Conservation (phyloP, 345 rosid species). For the Aquilaria sinensis region DNA sequence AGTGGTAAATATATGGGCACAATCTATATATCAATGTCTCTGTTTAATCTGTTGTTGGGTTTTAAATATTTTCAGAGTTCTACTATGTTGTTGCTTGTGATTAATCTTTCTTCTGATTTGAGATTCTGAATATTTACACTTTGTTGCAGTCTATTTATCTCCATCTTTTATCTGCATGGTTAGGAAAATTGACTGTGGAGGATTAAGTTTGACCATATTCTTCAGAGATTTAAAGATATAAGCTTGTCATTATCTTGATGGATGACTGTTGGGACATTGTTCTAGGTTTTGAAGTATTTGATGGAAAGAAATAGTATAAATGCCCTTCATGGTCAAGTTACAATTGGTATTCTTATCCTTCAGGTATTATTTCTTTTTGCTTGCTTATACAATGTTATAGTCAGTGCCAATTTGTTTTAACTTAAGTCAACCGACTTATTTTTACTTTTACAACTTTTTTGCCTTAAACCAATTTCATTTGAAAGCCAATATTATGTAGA, state of each 20-base stretch:
- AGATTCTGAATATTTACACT: background rate
- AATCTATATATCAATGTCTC: background rate
- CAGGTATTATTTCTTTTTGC: constrained; percentile 38
- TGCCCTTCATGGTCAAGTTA: constrained; percentile 86
- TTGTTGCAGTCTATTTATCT: background rate
- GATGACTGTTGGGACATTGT: background rate
- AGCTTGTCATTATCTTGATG: background rate
- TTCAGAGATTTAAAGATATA: background rate
- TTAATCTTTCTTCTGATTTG: background rate
- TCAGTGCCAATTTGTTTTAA: background rate
- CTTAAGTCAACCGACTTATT: background rate
- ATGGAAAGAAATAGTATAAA: constrained; percentile 80
- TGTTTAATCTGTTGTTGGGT: no score
- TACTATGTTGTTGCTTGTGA: background rate
- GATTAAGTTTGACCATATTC: background rate
- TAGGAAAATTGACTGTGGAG: background rate
- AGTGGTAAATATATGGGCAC: constrained; percentile 46
- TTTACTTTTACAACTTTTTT: no score
- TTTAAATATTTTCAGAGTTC: background rate
- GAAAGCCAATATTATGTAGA: no score
- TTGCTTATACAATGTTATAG: background rate
- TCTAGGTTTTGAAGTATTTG: constrained; percentile 77
- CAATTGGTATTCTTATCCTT: constrained; percentile 82
- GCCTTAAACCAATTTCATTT: no score
- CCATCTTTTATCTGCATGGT: no score